phyloP scores from a whole-genome alignment of 2,329 filamentous ascomycete species.

The Penicillium capsulatum region DNA sequence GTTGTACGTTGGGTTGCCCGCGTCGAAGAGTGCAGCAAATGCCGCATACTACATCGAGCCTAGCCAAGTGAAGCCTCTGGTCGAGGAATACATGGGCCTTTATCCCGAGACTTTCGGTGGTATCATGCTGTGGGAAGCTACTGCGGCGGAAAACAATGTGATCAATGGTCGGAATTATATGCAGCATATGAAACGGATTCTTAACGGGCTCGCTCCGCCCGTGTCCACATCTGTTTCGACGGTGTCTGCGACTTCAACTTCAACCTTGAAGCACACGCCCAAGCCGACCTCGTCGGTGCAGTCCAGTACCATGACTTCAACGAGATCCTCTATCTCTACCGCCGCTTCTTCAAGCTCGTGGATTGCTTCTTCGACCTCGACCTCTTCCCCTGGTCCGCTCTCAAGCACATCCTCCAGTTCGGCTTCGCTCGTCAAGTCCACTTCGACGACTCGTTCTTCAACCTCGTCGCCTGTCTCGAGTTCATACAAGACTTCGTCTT shows the following conservation, averaged over 20 bases:
- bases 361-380: no score
- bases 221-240: no score
- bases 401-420: no score
- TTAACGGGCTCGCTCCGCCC: constrained; percentile 28
- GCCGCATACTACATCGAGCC: constrained; percentile 47
- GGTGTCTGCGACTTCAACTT: no score
- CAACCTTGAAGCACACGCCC: no score
- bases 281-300: constrained; percentile 14
- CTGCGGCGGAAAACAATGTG: constrained; percentile 45
- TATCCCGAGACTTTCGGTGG: constrained; percentile 51
- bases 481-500: no score
- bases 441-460: no score
- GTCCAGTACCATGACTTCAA: constrained; percentile 4
- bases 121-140: constrained; percentile 59
- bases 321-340: neutral
- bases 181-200: constrained; percentile 47
- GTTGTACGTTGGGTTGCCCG: constrained; percentile 52
- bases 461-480: no score
- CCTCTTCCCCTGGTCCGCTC: no score
- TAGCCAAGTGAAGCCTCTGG: constrained; percentile 43
- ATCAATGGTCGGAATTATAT: constrained; percentile 45
- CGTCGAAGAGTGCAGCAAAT: constrained; percentile 27
- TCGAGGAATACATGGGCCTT: constrained; percentile 41
- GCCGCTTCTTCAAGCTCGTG: no score
- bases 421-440: no score